Base-by-base conservation (phyloP, 1,284 basidiomycete genomes). In the Amylostereum chailletii region DNA sequence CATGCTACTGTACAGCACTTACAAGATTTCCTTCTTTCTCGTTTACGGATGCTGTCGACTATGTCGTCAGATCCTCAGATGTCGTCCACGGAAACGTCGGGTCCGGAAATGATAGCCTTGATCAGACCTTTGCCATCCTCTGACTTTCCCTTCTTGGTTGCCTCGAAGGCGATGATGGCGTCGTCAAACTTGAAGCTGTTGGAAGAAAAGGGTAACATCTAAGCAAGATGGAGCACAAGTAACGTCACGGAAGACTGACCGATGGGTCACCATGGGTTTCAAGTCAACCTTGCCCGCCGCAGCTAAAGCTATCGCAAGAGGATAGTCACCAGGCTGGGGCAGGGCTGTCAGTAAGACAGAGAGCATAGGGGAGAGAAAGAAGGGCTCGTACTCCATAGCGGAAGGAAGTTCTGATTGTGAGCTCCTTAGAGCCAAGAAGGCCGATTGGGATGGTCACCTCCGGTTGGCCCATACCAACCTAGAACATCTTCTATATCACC, bases 261-360 rank as follows among this genome's bases (percentile, higher is more conserved):
- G 76, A 64, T 94, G 90, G 4, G 93, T 92, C 47, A 96, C 88
- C 38, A 97, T 75, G 9, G 90, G 86, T 67, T 89, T 93, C 56
- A 96, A 74, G 67, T 95, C 75, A 60, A 96, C 79, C 62, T 86
- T 84, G 43, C 90, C 90, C 53, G 77, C 77, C 8, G 84, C 71
- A 34, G 86, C 87, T 38, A 96, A 77, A 26, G 87, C 77, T 58
- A 95, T 88, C 19, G 90, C 90, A 57, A 91, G 77, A 36, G 83
- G 81, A 65, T 94, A 94, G 69, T 88, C 85, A 30, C 89, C 90
- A 43, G 87, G 81, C 86, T 88, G 39, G 30, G 11, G 5, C 19
- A 49, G 5, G 43, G 4, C 31, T 48, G 49, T 50, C 7, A 42
- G 45, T 42, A 7, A 48, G 41, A 46, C 4, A 40, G 40, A 41